phyloP scores from a whole-genome alignment of 352 stramenopile genomes.

The Phytophthora tubulina region DNA sequence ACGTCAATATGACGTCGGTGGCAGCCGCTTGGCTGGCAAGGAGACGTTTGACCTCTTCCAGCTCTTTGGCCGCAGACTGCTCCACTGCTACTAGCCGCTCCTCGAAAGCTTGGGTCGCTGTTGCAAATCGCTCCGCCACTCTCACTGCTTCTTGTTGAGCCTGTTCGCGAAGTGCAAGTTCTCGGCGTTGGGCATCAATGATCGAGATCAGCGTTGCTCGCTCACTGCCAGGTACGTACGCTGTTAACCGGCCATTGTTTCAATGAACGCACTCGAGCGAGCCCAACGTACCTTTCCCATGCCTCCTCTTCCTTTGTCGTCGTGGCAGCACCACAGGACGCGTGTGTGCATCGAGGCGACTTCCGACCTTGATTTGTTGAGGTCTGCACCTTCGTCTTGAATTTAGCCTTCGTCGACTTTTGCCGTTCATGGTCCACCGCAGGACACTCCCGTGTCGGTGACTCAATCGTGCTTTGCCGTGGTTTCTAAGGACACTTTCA shows the following conservation, averaged over 20 bases:
- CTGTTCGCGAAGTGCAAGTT: constrained; percentile 63
- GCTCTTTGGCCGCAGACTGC: constrained; percentile 47
- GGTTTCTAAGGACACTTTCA: constrained; percentile 27
- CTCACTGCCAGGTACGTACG: constrained; percentile 44
- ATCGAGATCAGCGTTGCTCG: constrained; percentile 61
- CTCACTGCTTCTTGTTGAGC: constrained; percentile 63
- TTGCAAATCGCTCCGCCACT: constrained; percentile 66
- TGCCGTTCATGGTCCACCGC: constrained; percentile 12
- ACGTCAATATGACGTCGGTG: constrained; percentile 65
- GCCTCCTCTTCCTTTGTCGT: constrained; percentile 39
- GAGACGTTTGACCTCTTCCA: constrained; percentile 56
- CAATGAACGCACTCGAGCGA: not conserved
- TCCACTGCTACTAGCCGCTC: constrained; percentile 65
- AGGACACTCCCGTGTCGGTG: constrained; percentile 7
- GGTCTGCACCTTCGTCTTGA: constrained; percentile 27
- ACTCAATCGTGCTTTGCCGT: constrained; percentile 35
- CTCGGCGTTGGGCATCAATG: constrained; percentile 69
- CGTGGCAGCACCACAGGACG: constrained; percentile 9
- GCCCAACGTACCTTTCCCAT: constrained; percentile 51
- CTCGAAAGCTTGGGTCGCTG: constrained; percentile 64
- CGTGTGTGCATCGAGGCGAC: constrained; percentile 20
- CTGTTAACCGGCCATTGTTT: not conserved
- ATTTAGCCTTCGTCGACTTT: constrained; percentile 14
- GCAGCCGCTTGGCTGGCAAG: constrained; percentile 52
- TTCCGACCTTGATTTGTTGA: constrained; percentile 2